Evolutionary conservation across 2,329 filamentous ascomycete species (phyloP).

Genomic region (Claviceps sorghi): DNA sequence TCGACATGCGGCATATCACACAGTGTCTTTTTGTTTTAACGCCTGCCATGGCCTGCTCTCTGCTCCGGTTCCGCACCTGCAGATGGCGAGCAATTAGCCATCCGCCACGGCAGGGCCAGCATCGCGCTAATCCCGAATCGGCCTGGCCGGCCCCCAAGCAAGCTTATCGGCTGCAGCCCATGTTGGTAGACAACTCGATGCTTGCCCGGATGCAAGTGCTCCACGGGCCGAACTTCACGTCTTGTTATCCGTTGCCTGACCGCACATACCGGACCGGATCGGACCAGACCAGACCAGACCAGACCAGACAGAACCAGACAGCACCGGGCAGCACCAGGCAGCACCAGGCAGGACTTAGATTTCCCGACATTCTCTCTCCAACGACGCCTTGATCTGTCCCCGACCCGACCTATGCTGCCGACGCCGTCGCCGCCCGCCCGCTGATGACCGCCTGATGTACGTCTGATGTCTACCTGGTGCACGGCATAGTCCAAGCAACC

Average conservation of each 20-base stretch:
- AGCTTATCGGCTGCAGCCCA: neutral
- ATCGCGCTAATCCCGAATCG: neutral
- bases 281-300: neutral
- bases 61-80: neutral
- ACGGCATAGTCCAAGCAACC: neutral
- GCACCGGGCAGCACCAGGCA: neutral
- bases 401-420: neutral
- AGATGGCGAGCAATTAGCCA: neutral
- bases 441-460: neutral
- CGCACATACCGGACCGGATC: neutral
- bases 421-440: neutral
- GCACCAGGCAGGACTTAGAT: neutral
- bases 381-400: neutral
- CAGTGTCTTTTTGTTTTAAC: neutral
- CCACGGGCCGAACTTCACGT: slow-evolving; percentile 1
- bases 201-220: neutral
- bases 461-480: neutral
- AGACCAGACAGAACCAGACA: neutral
- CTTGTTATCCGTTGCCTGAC: slow-evolving; percentile 2
- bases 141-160: neutral
- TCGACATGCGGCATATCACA: neutral
- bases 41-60: neutral
- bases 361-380: neutral
- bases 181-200: too few relatives aligned
- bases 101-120: neutral